Evolutionary conservation across 257 asterid genomes (phyloP).

Genomic region (Ajuga chamaepitys): DNA sequence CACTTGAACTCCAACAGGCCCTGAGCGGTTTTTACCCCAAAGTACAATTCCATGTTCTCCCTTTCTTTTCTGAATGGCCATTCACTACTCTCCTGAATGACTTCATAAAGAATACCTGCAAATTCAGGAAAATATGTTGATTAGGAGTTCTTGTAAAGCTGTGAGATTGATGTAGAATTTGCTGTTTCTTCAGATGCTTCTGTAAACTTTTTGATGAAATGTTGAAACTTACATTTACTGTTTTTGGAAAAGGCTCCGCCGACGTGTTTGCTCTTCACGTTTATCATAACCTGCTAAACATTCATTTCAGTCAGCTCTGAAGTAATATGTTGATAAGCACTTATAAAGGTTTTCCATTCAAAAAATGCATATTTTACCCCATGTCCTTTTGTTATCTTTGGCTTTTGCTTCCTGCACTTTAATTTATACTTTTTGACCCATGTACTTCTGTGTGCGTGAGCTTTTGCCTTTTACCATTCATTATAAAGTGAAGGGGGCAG

Average conservation of each 20-base stretch:
- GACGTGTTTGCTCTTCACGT: constrained; percentile 64
- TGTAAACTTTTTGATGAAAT: background rate
- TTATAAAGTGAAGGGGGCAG: no score
- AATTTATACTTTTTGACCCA: no score
- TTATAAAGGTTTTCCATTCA: background rate
- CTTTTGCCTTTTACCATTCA: no score
- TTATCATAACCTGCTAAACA: constrained; percentile 52
- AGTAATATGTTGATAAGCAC: background rate
- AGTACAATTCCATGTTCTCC: constrained; percentile 52
- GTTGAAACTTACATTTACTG: constrained; percentile 54
- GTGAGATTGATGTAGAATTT: no score
- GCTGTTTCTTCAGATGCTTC: background rate
- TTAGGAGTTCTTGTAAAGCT: background rate
- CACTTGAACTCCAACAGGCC: constrained; percentile 81
- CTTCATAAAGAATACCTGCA: constrained; percentile 68
- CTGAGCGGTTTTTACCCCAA: constrained; percentile 67
- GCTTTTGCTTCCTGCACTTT: no score
- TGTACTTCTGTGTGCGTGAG: no score
- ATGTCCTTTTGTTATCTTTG: no score
- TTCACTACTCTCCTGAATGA: constrained; percentile 42
- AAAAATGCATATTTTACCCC: no score
- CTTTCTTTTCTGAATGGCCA: constrained; percentile 66
- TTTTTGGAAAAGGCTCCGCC: constrained; percentile 82
- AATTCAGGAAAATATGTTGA: background rate
- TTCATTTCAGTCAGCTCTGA: constrained; percentile 6